These are phyloP conservation scores for Aspergillus sclerotioniger DNA, from an alignment of 495 filamentous ascomycete species.

Conservation along the genomic window DNA sequence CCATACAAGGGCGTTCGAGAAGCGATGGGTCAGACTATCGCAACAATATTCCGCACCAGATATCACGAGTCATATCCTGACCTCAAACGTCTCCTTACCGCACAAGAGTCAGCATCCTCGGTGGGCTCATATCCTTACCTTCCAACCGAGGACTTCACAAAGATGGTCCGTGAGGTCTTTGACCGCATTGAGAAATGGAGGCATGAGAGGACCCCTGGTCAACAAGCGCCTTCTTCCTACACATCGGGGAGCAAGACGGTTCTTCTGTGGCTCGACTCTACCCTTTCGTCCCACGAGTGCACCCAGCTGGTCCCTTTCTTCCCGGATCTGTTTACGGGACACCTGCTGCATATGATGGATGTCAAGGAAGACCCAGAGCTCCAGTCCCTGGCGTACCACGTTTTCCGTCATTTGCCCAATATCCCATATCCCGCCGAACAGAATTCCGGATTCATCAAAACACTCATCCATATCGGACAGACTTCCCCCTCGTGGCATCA, in stretches of 20 bases:
- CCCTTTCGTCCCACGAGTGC: constrained; percentile 88
- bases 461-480: constrained; percentile 85
- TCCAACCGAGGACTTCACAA: constrained; percentile 69
- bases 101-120: constrained; percentile 74
- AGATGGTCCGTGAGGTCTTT: constrained; percentile 75
- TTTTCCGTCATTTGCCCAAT: constrained; percentile 95
- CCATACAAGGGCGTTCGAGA: constrained; percentile 97
- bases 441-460: constrained; percentile 76
- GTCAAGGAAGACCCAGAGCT: constrained; percentile 98
- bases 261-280: constrained; percentile 89
- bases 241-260: constrained; percentile 96
- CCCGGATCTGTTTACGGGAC: constrained; percentile 80
- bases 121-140: constrained; percentile 83
- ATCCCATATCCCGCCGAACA: constrained; percentile 88
- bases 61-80: constrained; percentile 91
- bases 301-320: constrained; percentile 90
- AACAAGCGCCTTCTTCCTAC: constrained; percentile 91
- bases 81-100: constrained; percentile 68
- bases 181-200: constrained; percentile 83
- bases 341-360: constrained; percentile 99
- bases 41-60: constrained; percentile 80
- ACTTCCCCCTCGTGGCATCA: constrained; percentile 93
- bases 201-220: constrained; percentile 76
- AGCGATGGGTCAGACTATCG: constrained; percentile 86
- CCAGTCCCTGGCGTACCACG: constrained; percentile 91